These are phyloP conservation scores for Botrytis tulipae DNA, from an alignment of 2,329 filamentous ascomycete species.

Conservation along the genomic window DNA sequence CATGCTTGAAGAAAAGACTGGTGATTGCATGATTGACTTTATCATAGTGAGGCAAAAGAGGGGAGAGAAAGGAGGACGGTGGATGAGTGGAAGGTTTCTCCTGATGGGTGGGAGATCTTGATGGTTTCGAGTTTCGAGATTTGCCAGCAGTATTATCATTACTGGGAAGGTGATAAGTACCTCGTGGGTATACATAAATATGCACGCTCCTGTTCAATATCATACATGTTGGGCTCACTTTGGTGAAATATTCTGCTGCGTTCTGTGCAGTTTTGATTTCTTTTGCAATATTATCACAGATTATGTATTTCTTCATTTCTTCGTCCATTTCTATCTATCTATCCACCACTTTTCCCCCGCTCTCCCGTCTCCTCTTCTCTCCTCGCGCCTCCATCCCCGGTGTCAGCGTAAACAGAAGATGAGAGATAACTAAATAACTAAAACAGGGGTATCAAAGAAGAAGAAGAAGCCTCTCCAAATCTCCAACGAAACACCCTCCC, in stretches of 20 bases:
- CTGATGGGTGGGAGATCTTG: not conserved
- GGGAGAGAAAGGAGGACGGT: not conserved
- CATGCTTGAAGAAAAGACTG: not conserved
- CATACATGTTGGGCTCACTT: not conserved
- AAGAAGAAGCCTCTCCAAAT: not conserved
- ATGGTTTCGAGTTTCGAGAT: not conserved
- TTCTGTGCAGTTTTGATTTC: not conserved
- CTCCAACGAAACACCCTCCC: not conserved
- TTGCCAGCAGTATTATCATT: not conserved
- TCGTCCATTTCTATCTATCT: not conserved
- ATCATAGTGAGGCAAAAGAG: not conserved
- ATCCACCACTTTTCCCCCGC: not conserved
- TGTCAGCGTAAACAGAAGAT: not conserved
- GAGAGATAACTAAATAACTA: not conserved
- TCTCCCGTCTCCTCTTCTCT: not conserved
- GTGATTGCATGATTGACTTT: not conserved
- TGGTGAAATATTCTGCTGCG: not conserved
- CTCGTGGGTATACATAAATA: not conserved
- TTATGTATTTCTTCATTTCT: not conserved
- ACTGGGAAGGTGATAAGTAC: not conserved
- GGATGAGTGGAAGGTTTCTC: not conserved
- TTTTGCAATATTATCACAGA: not conserved
- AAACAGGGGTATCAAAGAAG: slow-evolving; percentile 15
- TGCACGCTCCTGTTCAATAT: not conserved
- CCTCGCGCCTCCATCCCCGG: not conserved